Evolutionary conservation across 208 protist genomes (phyloP), one percentile per base, ranked within the genome.

Genomic region (Leishmania mexicana): DNA sequence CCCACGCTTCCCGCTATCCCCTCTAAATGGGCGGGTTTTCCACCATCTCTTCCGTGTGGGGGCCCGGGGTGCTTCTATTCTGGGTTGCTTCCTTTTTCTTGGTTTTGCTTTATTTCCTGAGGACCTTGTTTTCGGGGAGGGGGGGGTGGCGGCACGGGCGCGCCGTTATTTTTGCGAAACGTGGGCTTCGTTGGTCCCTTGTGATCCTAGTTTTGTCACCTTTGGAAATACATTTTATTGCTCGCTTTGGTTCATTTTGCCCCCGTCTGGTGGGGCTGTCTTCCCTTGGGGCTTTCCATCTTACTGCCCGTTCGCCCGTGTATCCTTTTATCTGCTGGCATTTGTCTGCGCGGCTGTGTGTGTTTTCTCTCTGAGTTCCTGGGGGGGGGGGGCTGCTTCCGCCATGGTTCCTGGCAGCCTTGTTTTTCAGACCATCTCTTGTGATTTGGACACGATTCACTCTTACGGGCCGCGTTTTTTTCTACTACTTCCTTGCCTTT

Each of bases 21-120:
- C 8, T 0, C 45, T 13, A 0, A 13, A 49, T 49, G 0, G 45
- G 0, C 0, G 45, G 45, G 10, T 2, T 5, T 1, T 2, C 8
- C 45, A 1, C 45, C 45, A 49, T 49, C 45, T 13, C 45, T 13
- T 49, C 45, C 45, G 8, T 49, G 45, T 13, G 45, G 8, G 45
- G 45, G 0, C 0, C 8, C 8, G 0, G 45, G 8, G 45, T 11
- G 45, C 8, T 49, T 13, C 45, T 49, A 2, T 49, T 49, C 5
- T 13, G 45, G 10, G 45, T 10, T 47, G 10, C 10, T 0, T 54
- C 51, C 17, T 1, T 5, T 54, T 53, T 11, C 17, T 54, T 54
- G 51, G 51, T 4, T 0, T 5, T 21, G 11, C 15, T 54, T 54
- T 54, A 6, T 21, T 21, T 7, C 51, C 15, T 54, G 51, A 1